Evolutionary conservation across 208 protist genomes (phyloP).

Genomic region (Leptomonas pyrrhocoris): DNA sequence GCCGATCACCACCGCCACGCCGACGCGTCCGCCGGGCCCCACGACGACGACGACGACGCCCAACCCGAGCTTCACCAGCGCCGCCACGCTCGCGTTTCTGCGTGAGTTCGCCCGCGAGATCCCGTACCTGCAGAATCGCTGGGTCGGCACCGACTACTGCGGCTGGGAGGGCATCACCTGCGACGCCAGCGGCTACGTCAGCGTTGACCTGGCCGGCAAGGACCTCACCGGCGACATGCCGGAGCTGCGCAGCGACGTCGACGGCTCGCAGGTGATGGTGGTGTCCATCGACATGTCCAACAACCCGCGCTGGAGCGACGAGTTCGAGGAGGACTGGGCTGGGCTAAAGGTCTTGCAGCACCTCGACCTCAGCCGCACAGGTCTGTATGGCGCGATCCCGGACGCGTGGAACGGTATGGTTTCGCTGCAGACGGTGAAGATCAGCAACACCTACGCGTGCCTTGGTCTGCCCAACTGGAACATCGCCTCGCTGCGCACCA

Average conservation of each 20-base stretch:
- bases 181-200: conserved; percentile 20
- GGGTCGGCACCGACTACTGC: conserved; percentile 28
- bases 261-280: conserved; percentile 7
- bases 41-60: no score
- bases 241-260: neutral
- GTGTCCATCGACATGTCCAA: conserved; percentile 20
- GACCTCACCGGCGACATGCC: conserved; percentile 19
- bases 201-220: conserved; percentile 18
- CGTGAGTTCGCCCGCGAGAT: neutral
- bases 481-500: conserved; percentile 16
- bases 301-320: conserved; percentile 15
- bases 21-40: no score
- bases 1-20: no score
- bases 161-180: conserved; percentile 23
- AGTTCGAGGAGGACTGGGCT: conserved; percentile 13
- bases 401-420: conserved; percentile 30
- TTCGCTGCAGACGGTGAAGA: conserved; percentile 11
- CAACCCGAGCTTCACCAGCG: neutral
- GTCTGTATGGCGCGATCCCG: conserved; percentile 12
- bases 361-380: conserved; percentile 31
- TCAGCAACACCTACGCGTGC: conserved; percentile 13
- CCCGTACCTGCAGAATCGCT: neutral
- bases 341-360: conserved; percentile 6
- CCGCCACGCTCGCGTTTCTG: neutral
- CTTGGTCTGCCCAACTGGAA: conserved; percentile 17